phyloP scores from a whole-genome alignment of 441 rosid genomes.

The Kokia cookei region DNA sequence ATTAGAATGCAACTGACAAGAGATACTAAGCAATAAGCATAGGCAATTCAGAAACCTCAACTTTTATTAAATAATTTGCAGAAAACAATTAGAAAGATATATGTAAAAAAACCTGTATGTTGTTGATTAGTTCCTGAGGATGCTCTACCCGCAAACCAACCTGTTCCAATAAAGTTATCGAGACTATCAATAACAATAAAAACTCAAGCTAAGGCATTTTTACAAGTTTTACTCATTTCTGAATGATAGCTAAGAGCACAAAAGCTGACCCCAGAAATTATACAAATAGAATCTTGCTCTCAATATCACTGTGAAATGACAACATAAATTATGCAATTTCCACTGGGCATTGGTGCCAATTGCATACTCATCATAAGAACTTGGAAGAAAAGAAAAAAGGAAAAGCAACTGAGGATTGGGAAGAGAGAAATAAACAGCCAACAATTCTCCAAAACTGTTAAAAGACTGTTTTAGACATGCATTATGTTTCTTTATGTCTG shows the following conservation, averaged over 20 bases:
- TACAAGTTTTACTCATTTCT: not conserved
- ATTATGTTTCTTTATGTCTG: not conserved
- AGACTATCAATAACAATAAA: constrained; percentile 1
- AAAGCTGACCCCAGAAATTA: not conserved
- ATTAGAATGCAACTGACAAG: not conserved
- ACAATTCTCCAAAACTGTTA: not conserved
- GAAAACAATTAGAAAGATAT: constrained; percentile 1
- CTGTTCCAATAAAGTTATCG: constrained; percentile 35
- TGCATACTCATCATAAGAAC: not conserved
- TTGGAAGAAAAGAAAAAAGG: not conserved
- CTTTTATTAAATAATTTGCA: not conserved
- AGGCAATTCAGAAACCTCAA: not conserved
- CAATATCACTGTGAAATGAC: not conserved
- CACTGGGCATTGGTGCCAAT: not conserved
- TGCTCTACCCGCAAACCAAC: constrained; percentile 95
- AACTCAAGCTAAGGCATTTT: not conserved
- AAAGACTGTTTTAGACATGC: not conserved
- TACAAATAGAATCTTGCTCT: not conserved
- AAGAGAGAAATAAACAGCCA: not conserved
- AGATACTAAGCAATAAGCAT: not conserved
- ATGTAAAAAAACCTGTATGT: constrained; percentile 60
- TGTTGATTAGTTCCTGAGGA: constrained; percentile 90
- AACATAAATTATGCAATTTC: not conserved
- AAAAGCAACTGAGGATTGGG: not conserved
- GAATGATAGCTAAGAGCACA: not conserved